A percentile compares a stretch with the other conserved stretches of the same genome.
These are phyloP conservation scores for Sonneratia caseolaris DNA, from an alignment of 345 rosid species.

Conservation along the genomic window DNA sequence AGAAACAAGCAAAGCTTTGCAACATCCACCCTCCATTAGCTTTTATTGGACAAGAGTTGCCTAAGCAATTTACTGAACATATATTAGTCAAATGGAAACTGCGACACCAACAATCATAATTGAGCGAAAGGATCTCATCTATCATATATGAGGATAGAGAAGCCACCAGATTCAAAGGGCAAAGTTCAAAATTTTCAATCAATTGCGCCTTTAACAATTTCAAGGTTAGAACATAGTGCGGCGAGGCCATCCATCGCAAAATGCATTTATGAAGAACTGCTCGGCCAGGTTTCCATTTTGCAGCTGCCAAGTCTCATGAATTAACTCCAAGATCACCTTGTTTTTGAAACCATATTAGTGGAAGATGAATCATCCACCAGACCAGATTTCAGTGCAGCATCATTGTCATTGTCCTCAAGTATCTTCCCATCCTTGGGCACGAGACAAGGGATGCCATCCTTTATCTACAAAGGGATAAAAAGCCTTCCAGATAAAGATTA, in stretches of 20 bases:
- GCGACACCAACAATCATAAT: background rate
- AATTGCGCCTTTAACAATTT: background rate
- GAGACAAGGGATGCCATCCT: conserved; percentile 74
- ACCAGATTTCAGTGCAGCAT: background rate
- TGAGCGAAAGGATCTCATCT: background rate
- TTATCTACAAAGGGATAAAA: conserved; percentile 27
- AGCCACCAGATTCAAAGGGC: background rate
- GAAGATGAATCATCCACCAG: background rate
- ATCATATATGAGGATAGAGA: background rate
- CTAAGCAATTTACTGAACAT: background rate
- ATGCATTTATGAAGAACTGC: background rate
- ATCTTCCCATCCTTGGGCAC: conserved; percentile 73
- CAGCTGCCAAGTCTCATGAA: background rate
- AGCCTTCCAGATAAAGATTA: background rate
- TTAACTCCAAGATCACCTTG: background rate
- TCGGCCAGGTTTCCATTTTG: background rate
- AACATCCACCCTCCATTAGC: background rate
- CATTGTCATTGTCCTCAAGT: conserved; percentile 24
- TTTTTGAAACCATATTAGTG: background rate
- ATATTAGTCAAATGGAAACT: background rate
- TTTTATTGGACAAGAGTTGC: too few species aligned
- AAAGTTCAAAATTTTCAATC: background rate
- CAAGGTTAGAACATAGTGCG: background rate
- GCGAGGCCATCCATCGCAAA: background rate
- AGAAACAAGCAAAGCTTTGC: too few species aligned